Conservation (phyloP, 768 basidiomycete genomes). For the Clavulina sp. region DNA sequence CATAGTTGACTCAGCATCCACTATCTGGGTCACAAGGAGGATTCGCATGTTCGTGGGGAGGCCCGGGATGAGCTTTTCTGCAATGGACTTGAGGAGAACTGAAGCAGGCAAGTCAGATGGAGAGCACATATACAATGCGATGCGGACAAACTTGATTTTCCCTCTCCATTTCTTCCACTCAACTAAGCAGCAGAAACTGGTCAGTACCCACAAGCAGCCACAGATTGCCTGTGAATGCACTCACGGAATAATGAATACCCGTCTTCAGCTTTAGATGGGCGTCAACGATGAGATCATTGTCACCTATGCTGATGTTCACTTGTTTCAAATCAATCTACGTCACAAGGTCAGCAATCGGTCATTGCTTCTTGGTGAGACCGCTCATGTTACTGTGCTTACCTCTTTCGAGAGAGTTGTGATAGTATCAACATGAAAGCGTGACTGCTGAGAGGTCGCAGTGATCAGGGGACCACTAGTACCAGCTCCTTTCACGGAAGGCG, state of each 20-base stretch:
- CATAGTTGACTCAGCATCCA: conserved; percentile 14
- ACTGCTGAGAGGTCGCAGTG: conserved; percentile 23
- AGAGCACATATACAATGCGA: not conserved
- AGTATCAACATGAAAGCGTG: conserved; percentile 33
- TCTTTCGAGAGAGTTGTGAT: conserved; percentile 21
- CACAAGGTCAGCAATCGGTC: not conserved
- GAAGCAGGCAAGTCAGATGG: not conserved
- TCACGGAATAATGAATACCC: conserved; percentile 16
- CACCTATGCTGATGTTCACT: conserved; percentile 33
- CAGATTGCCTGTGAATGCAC: not conserved
- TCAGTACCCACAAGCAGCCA: not conserved
- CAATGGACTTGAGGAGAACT: conserved; percentile 26
- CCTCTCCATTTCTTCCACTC: conserved; percentile 1
- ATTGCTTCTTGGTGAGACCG: not conserved
- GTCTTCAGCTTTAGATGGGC: conserved; percentile 34
- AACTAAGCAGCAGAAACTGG: not conserved
- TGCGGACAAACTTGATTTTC: not conserved
- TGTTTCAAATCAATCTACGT: conserved; percentile 34
- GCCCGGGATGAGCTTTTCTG: conserved; percentile 31
- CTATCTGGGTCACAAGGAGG: conserved; percentile 28
- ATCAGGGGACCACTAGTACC: not conserved
- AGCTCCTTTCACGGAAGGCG: too few species aligned
- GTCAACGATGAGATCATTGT: conserved; percentile 34
- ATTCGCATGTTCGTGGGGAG: conserved; percentile 27
- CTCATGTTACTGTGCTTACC: not conserved